Evolutionary conservation across 2,329 filamentous ascomycete genomes (phyloP), one percentile per base, ranked within the genome.

Genomic region (Cadophora gregata): DNA sequence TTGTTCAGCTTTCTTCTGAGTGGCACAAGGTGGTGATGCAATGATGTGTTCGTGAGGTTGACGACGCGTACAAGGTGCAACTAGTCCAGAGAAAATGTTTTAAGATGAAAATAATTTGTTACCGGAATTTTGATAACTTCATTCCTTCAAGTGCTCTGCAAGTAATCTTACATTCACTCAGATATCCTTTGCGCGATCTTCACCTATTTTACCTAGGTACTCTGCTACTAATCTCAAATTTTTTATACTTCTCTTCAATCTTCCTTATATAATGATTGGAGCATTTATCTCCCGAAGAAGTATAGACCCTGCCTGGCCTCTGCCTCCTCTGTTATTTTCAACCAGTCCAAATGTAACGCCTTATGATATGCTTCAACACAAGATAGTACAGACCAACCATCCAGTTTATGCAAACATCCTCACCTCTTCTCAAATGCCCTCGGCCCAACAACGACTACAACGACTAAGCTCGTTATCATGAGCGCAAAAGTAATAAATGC

Each of bases 401-500:
- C 58, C 58, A 21, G 7, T 19, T 1, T n/a, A 45, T 63, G 31
- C 14, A 29, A 48, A 47, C 21, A 42, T 51, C 21, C 48, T 62
- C 36, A 38, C 45, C 58, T 65, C 64, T 67, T 66, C 61, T 76
- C 75, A 68, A 66, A 74, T 4, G 59, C 24, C 24, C 62, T 63
- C 45, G 78, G 77, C 60, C 86, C 83, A 61, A 88, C 84, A 19
- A 86, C 82, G 55, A 90, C 76, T 1, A 90, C 85, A 4, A 90
- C 83, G 16, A 87, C 80, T 68, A 90, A 77, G 58, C 84, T 87
- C 31, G 83, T 81, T 45, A 88, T 76, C 83, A 90, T 90, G 67
- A 90, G 81, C 3, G 84, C 82, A 75, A 88, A 81, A 3, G 91
- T 87, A 53, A 93, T 84, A 21, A 86, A 78, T 9, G 89, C 86